Evolutionary conservation across 257 asterid genomes (phyloP), one percentile per base, ranked within the genome.

Genomic region (Solanum virginianum): DNA sequence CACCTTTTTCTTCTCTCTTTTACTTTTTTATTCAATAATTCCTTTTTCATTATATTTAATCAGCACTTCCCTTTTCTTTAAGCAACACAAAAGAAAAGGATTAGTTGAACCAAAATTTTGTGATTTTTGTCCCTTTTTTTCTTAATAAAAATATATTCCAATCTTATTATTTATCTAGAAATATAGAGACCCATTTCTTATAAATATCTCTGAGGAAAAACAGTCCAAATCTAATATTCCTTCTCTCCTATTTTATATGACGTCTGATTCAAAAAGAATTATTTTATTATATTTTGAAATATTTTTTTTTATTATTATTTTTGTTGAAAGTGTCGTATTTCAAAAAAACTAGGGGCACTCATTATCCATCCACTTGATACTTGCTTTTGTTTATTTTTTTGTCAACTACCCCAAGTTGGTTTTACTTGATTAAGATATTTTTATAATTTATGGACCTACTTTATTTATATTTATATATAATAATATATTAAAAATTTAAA

Each of bases 81-180:
- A 43, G 17, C 9, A 7, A 1, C 0, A 1, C 0, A 11, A 22
- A 22, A 7, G 15, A 7, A 47, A 7, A 47, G 3, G 12, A 66
- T 15, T 66, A 15, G 22, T 66, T 66, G 47, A 32, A 66, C 22
- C 2, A 66, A 7, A 29, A 29, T 14, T 2, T 15, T 6, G 13
- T 32, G 36, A 32, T 32, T 32, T 32, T 32, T 32, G 4, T 32
- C 36, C 32, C 36, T 32, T 32, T 32, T 32, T 3, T 32, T 32
- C 4, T 32, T 32, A 32, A 32, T 32, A 32, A 32, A 32, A 32
- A 32, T 32, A 29, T 29, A 29, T 29, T 2, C 2, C 32, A 29
- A 29, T 29, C 32, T 29, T 26, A 26, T 26, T 29, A 29, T 29
- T 29, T 29, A 29, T 29, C 32, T 29, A 29, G 3, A 29, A 29